These are phyloP conservation scores for Halophytophthora polymorphica DNA, from an alignment of 352 stramenopile genomes.

Conservation along the genomic window DNA sequence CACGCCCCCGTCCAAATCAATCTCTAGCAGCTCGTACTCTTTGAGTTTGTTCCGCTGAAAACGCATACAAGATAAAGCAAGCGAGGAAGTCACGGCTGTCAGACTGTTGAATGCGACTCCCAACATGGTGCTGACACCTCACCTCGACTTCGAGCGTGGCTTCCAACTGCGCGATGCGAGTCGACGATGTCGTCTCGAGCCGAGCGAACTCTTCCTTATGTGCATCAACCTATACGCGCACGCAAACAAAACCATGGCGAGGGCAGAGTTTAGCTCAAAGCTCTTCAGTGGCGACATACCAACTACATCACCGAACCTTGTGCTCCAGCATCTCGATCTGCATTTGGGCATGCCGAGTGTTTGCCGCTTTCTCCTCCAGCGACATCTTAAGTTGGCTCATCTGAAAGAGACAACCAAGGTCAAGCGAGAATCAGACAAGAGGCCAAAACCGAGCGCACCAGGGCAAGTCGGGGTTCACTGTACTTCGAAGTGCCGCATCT, in stretches of 20 bases:
- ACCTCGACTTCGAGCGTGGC: slow-evolving; percentile 55
- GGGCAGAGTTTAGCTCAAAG: neutral
- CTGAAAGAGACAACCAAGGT: slow-evolving; percentile 13
- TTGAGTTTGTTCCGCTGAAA: slow-evolving; percentile 53
- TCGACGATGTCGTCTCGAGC: slow-evolving; percentile 64
- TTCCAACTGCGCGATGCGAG: slow-evolving; percentile 55
- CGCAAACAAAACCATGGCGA: neutral
- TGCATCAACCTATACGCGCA: slow-evolving; percentile 37
- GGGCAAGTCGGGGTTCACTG: neutral
- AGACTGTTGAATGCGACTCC: neutral
- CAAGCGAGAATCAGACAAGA: neutral
- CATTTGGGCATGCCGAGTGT: slow-evolving; percentile 27
- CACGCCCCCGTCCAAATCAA: slow-evolving; percentile 71
- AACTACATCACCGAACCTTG: slow-evolving; percentile 35
- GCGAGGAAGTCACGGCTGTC: neutral
- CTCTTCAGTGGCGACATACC: neutral
- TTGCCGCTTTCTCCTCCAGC: slow-evolving; percentile 49
- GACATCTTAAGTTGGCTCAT: slow-evolving; percentile 61
- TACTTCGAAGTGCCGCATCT: slow-evolving; percentile 82
- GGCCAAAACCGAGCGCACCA: neutral
- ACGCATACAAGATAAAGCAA: neutral
- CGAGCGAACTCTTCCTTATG: slow-evolving; percentile 70
- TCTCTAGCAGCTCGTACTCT: slow-evolving; percentile 72
- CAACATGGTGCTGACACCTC: neutral
- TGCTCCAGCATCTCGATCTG: slow-evolving; percentile 70